Evolutionary conservation across 805 yeast genomes (phyloP), one percentile per base, ranked within the genome.

Genomic region (Cyberlindnera veronae): DNA sequence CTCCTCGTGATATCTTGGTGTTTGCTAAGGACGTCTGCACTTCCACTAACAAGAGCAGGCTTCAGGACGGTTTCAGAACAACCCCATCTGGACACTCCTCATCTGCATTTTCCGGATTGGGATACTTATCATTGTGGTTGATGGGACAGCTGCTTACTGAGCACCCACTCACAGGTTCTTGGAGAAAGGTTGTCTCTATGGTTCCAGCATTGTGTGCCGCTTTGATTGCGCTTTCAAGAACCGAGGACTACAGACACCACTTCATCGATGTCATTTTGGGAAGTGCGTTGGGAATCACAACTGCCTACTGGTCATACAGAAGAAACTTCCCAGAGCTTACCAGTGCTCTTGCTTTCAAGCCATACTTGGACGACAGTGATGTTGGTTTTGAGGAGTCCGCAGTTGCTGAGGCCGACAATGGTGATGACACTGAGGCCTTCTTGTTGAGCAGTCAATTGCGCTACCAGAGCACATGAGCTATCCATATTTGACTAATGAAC

Each of bases 231-330:
- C 62, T 86, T 32, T 79, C 93, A 29, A 74, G 99, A 53, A 86
- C 96, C 1, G 83, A 84, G 54, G 99, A 91, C 63, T 90, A 90
- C 63, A 74, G 97, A 59, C 99, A 91, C 57, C 98, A 91, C 63
- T 88, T 86, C 57, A 68, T 85, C 14, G 99, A 91, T 61, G 83
- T 93, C 1, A 51, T 84, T 2, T 55, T 82, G 13, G 99, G 99
- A 3, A 68, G 84, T 21, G 14, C 68, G 1, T 56, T 91, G 3
- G 99, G 99, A 1, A 47, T 64, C 5, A 43, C 66, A 3, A 62
- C 82, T 24, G 91, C 90, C 50, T 60, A 60, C 46, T 61, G 61
- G 55, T 45, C 62, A 3, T 70, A 70, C 40, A 61, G 61, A 46
- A 57, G 68, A 48, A 61, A 62, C 46, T 69, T 69, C 57, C 75